Percentiles rank a stretch among this genome's conserved stretches.
Conservation (phyloP, 1,284 basidiomycete species). For the Leccinum fuscescens region DNA sequence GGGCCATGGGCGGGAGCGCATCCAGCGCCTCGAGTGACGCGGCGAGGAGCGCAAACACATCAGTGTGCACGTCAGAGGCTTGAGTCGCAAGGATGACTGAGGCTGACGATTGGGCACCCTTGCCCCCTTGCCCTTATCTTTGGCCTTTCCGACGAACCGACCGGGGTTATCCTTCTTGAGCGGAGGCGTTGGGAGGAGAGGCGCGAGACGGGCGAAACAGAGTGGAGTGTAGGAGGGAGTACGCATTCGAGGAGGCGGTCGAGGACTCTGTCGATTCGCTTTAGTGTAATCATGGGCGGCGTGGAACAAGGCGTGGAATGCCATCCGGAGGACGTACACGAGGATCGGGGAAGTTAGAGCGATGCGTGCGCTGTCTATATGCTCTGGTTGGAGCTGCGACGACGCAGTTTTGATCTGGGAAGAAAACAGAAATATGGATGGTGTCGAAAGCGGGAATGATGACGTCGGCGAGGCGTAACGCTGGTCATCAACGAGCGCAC, state of each 20-base stretch:
- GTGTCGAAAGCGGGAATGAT: slow-evolving; percentile 23
- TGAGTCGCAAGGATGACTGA: background rate
- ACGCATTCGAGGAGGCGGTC: slow-evolving; percentile 21
- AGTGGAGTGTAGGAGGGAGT: slow-evolving; percentile 25
- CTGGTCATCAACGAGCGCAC: slow-evolving; percentile 92
- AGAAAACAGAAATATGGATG: slow-evolving; percentile 24
- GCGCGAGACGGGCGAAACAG: slow-evolving; percentile 20
- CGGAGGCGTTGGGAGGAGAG: slow-evolving; percentile 1
- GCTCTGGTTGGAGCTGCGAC: slow-evolving; percentile 4
- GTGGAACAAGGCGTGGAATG: slow-evolving; percentile 20
- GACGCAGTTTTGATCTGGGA: background rate
- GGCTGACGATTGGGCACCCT: background rate
- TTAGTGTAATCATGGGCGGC: slow-evolving; percentile 10
- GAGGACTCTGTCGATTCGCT: slow-evolving; percentile 23
- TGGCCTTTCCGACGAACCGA: slow-evolving; percentile 1
- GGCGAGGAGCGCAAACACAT: slow-evolving; percentile 26
- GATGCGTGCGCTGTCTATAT: slow-evolving; percentile 21
- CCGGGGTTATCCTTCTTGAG: slow-evolving; percentile 8
- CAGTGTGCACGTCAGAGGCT: background rate
- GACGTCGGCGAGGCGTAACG: slow-evolving; percentile 17
- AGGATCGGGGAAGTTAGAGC: slow-evolving; percentile 26
- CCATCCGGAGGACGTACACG: slow-evolving; percentile 20
- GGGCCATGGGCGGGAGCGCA: background rate
- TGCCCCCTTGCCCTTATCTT: slow-evolving; percentile 1
- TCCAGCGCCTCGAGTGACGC: slow-evolving; percentile 21